Evolutionary conservation across 306 rosid genomes (phyloP).

Genomic region (Biancaea sappan): DNA sequence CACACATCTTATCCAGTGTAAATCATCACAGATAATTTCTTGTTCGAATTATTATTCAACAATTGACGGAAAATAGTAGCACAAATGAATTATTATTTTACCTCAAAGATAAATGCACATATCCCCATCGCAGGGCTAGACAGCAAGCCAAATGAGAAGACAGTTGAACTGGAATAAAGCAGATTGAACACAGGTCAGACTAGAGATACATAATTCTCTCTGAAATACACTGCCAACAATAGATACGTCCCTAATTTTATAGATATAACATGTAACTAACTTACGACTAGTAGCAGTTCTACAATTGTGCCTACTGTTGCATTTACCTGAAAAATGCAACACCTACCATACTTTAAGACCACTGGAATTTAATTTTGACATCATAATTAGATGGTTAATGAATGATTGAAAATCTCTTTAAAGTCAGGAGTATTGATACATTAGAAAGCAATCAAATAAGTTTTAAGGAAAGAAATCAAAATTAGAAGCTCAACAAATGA

Average conservation of each 20-base stretch:
- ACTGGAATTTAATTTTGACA: background rate
- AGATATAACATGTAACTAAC: background rate
- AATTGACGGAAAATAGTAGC: slow-evolving; percentile 16
- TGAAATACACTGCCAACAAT: slow-evolving; percentile 16
- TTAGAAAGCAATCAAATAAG: too few relatives aligned
- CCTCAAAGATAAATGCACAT: slow-evolving; percentile 64
- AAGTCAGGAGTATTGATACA: too few relatives aligned
- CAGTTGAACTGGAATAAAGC: slow-evolving; percentile 61
- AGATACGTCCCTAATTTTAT: background rate
- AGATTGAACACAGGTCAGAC: slow-evolving; percentile 7
- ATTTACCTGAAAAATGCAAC: too few relatives aligned
- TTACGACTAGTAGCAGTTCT: background rate
- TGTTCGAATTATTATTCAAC: background rate
- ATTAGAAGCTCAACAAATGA: too few relatives aligned
- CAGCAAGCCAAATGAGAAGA: slow-evolving; percentile 68
- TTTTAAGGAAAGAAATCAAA: background rate
- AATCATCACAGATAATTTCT: slow-evolving; percentile 7
- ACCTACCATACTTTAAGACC: background rate
- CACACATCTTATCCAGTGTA: background rate
- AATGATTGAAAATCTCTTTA: background rate
- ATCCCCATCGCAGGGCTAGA: slow-evolving; percentile 72
- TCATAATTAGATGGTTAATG: background rate
- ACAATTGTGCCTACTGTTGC: too few relatives aligned
- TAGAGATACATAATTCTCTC: slow-evolving; percentile 5
- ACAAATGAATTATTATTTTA: slow-evolving; percentile 30